Conservation (phyloP, 345 rosid species). For the Citrus glauca region DNA sequence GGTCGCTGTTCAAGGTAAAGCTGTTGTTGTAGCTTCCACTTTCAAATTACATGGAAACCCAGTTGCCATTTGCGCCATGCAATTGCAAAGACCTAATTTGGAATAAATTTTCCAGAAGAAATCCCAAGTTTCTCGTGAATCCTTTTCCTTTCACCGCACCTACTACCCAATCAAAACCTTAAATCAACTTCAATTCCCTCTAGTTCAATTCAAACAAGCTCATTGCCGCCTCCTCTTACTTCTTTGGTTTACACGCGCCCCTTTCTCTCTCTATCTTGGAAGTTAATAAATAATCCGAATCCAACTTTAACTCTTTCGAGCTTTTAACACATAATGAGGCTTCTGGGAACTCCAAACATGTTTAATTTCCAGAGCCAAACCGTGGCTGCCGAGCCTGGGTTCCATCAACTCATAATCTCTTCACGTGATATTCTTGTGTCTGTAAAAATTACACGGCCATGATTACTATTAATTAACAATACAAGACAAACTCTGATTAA, state of each 20-base stretch:
- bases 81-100: neutral
- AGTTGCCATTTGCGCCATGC: constrained; percentile 1
- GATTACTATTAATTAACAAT: too few species aligned
- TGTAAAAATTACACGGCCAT: too few species aligned
- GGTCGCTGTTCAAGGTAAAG: too few species aligned
- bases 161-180: constrained; percentile 7
- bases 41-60: neutral
- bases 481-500: neutral
- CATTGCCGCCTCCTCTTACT: neutral
- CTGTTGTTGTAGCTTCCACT: neutral
- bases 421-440: too few species aligned
- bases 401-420: neutral
- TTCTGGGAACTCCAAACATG: neutral
- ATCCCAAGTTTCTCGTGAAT: constrained; percentile 40
- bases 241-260: neutral
- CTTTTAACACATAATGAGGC: neutral
- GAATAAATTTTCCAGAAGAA: constrained; percentile 9
- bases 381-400: neutral
- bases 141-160: constrained; percentile 28
- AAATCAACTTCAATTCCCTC: constrained; percentile 5
- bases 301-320: neutral
- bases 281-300: neutral
- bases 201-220: neutral
- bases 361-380: neutral
- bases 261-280: neutral